These are phyloP conservation scores for Hippophae rhamnoides DNA, from an alignment of 306 rosid species.

Conservation along the genomic window DNA sequence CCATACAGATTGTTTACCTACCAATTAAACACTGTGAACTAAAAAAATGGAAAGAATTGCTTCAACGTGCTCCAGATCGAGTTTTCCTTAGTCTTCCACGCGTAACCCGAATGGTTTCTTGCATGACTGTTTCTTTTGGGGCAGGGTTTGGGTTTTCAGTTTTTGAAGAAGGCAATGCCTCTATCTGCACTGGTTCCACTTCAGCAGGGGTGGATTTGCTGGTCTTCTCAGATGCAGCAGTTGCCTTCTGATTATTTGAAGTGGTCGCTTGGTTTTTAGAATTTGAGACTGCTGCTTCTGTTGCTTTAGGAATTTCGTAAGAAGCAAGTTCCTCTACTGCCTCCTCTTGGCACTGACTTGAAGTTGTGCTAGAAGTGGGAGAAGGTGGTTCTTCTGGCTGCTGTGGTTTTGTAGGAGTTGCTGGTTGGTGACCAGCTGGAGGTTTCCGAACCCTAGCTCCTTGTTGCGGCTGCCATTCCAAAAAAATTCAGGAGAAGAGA, in stretches of 20 bases:
- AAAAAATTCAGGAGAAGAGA: constrained; percentile 7
- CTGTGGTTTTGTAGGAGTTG: constrained; percentile 8
- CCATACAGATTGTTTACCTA: constrained; percentile 16
- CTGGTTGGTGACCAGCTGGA: constrained; percentile 21
- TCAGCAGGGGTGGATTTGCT: constrained; percentile 20
- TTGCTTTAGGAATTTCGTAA: constrained; percentile 17
- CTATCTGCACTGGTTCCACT: constrained; percentile 18
- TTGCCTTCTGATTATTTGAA: constrained; percentile 4
- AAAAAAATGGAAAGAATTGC: constrained; percentile 9
- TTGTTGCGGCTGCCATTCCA: constrained; percentile 34
- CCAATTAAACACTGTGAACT: constrained; percentile 12
- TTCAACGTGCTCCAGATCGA: constrained; percentile 33
- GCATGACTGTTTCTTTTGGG: constrained; percentile 19
- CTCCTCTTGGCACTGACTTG: constrained; percentile 27
- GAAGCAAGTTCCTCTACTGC: constrained; percentile 24
- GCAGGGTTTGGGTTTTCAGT: constrained; percentile 13
- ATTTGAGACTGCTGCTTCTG: background rate
- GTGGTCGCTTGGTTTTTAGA: background rate
- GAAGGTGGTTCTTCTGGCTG: constrained; percentile 26
- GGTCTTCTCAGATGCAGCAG: constrained; percentile 14
- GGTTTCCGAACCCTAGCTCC: constrained; percentile 28
- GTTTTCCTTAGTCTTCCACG: constrained; percentile 23
- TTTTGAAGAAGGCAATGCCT: constrained; percentile 18
- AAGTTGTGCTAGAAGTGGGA: constrained; percentile 30
- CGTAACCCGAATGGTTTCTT: constrained; percentile 15